A percentile compares a stretch with the other conserved stretches of the same genome.
Evolutionary conservation across 441 rosid species (phyloP).

Genomic region (Cnidoscolus chayamansa): DNA sequence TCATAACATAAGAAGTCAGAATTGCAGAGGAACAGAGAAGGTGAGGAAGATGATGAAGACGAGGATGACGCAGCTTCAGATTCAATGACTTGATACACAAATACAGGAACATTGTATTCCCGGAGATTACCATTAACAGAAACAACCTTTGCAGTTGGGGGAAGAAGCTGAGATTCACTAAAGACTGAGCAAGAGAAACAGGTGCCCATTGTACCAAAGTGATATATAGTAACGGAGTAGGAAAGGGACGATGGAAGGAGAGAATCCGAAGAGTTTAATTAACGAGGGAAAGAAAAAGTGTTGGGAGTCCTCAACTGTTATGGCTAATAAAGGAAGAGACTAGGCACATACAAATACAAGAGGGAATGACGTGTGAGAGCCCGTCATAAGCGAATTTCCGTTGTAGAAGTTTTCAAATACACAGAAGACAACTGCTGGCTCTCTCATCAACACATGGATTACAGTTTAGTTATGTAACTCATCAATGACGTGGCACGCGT

Average conservation of each 20-base stretch:
- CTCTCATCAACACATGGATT: too few species aligned
- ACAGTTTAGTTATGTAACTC: neutral
- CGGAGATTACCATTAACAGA: conserved; percentile 54
- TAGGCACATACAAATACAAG: too few species aligned
- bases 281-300: too few species aligned
- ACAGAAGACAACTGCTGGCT: conserved; percentile 7
- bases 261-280: too few species aligned
- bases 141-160: conserved; percentile 50
- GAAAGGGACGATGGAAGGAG: too few species aligned
- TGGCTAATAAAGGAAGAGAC: too few species aligned
- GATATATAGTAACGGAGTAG: neutral
- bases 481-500: conserved; percentile 18
- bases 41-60: conserved; percentile 22
- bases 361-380: neutral
- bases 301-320: too few species aligned
- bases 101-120: conserved; percentile 47
- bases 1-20: conserved; percentile 60
- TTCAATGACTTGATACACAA: conserved; percentile 45
- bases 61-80: conserved; percentile 31
- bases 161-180: conserved; percentile 10
- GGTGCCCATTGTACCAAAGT: conserved; percentile 33
- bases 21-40: conserved; percentile 46
- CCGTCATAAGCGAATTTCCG: conserved; percentile 15
- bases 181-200: conserved; percentile 35
- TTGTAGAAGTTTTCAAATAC: neutral